Percentiles rank a stretch among this genome's conserved stretches.
Evolutionary conservation across 306 rosid genomes (phyloP).

Genomic region (Medicago lupulina): DNA sequence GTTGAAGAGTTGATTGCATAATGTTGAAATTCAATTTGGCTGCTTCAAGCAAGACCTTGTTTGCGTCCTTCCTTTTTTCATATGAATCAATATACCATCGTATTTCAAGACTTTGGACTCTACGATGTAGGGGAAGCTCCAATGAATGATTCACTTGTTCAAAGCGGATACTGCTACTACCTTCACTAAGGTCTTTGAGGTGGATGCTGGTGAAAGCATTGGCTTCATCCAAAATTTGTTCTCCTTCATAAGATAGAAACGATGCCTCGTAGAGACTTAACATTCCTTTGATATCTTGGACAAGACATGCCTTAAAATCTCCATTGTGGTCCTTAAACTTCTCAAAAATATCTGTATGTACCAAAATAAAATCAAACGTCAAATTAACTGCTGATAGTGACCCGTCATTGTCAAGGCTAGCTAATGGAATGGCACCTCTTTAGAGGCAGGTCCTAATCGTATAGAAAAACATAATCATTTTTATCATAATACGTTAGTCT

Average conservation of each 20-base stretch:
- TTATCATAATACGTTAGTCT: no score
- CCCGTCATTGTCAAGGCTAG: background rate
- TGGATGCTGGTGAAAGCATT: constrained; percentile 42
- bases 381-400: background rate
- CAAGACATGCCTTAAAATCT: constrained; percentile 20
- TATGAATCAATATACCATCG: constrained; percentile 60
- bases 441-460: no score
- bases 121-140: constrained; percentile 57
- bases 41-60: constrained; percentile 45
- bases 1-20: constrained; percentile 52
- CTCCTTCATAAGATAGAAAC: constrained; percentile 54
- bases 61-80: constrained; percentile 41
- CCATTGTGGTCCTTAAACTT: constrained; percentile 38
- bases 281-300: constrained; percentile 55
- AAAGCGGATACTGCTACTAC: background rate
- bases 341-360: constrained; percentile 55
- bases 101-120: constrained; percentile 55
- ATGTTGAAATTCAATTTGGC: constrained; percentile 63
- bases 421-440: background rate
- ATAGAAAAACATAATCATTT: no score
- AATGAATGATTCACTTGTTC: constrained; percentile 53
- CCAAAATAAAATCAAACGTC: background rate
- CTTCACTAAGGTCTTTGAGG: constrained; percentile 27
- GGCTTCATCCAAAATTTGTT: constrained; percentile 59
- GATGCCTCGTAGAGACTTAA: constrained; percentile 66